Evolutionary conservation across 1,284 basidiomycete genomes (phyloP), one percentile per base, ranked within the genome.

Genomic region (Leccinum subrobustum): DNA sequence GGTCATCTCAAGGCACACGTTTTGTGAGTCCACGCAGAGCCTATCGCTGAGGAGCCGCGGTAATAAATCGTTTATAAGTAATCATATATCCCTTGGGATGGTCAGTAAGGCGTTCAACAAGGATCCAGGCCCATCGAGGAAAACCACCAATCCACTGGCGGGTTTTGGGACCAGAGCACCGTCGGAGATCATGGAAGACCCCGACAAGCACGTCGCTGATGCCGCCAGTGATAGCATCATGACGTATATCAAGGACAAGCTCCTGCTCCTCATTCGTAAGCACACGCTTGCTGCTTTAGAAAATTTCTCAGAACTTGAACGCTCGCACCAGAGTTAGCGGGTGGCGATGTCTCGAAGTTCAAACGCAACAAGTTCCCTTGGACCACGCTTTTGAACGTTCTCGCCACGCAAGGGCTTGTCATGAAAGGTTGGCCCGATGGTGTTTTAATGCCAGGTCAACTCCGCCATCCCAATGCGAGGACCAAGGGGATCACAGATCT

Each of bases 401-500:
- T 63, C 16, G 12, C 55, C 5, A 18, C 4, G 1, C 55, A 63
- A 20, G 60, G 60, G 1, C 47, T 63, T 2, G 27, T 63, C 3
- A 54, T 63, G 23, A 53, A 3, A 18, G 55, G 44, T 3, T 63
- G 60, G 47, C 61, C 47, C 1, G 27, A 44, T 8, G 29, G 35
- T 6, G 52, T 63, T 0, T 7, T 63, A 23, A 61, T 63, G 52
- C 60, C 55, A 0, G 52, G 60, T 4, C 44, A 63, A 39, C 44
- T 51, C 14, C 27, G 39, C 12, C 29, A 54, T 47, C n/a, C 51
- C 4, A 29, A 31, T 11, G 23, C 52, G 0, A 25, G 31, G 11
- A 63, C 31, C 1, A 62, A 63, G 16, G 61, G 60, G 1, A 58
- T 63, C 14, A 16, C 52, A 0, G 50, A 58, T n/a, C 50, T 63